Evolutionary conservation across 495 filamentous ascomycete genomes (phyloP).

Genomic region (Penicillium samsonianum): DNA sequence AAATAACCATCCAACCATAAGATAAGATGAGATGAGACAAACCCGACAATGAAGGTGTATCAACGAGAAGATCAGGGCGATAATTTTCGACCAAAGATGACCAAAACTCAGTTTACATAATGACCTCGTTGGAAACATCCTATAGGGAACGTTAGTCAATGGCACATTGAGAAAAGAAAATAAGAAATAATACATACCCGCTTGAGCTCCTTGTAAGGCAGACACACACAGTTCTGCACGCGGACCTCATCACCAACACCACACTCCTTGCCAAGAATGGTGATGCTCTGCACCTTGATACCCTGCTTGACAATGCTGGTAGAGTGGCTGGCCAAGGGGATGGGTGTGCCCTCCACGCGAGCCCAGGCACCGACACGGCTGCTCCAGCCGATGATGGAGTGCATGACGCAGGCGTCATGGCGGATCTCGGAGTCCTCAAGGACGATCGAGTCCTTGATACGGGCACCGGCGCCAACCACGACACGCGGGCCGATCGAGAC

Average conservation of each 20-base stretch:
- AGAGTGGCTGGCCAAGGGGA: constrained; percentile 81
- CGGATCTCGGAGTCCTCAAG: constrained; percentile 94
- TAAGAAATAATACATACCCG: constrained; percentile 62
- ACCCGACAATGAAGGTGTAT: constrained; percentile 3
- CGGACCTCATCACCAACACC: constrained; percentile 91
- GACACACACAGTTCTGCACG: constrained; percentile 96
- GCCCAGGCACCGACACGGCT: constrained; percentile 97
- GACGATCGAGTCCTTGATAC: constrained; percentile 95
- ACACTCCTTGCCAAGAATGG: constrained; percentile 96
- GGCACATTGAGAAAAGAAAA: not conserved
- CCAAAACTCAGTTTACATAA: constrained; percentile 66
- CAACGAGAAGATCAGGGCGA: constrained; percentile 19
- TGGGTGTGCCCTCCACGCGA: constrained; percentile 94
- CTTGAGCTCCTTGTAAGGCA: constrained; percentile 99
- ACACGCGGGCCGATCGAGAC: constrained; percentile 91
- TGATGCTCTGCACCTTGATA: constrained; percentile 98
- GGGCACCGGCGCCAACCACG: constrained; percentile 79
- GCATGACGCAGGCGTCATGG: constrained; percentile 94
- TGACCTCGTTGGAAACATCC: constrained; percentile 93
- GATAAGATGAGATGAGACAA: constrained; percentile 24
- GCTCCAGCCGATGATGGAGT: constrained; percentile 96
- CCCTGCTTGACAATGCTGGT: constrained; percentile 97
- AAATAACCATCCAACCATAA: constrained; percentile 25
- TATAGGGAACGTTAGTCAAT: constrained; percentile 33
- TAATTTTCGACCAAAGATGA: constrained; percentile 26